Evolutionary conservation across 306 rosid genomes (phyloP).

Genomic region (Quercus aquifolioides): DNA sequence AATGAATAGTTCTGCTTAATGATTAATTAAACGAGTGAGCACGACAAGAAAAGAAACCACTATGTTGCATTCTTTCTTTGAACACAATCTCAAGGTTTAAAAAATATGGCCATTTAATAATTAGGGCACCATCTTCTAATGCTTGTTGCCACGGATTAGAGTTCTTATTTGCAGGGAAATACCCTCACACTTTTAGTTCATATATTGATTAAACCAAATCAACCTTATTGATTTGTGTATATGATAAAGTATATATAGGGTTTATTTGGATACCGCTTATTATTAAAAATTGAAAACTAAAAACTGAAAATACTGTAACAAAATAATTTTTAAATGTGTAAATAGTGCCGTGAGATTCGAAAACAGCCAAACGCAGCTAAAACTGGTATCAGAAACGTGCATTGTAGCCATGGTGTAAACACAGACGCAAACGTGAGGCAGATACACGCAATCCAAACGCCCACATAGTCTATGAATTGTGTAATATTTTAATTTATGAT

Average conservation of each 20-base stretch:
- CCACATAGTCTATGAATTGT: too few species aligned
- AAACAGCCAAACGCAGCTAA: too few species aligned
- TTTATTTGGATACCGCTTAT: accelerated
- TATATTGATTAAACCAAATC: neutral
- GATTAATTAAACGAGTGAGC: neutral
- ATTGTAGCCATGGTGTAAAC: accelerated
- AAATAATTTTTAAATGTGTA: too few species aligned
- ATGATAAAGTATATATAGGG: too few species aligned
- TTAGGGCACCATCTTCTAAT: neutral
- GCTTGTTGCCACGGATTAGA: neutral
- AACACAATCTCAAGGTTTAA: neutral
- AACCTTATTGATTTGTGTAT: neutral
- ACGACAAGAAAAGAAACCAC: neutral
- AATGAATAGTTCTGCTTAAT: too few species aligned
- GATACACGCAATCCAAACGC: too few species aligned
- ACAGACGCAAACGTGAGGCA: accelerated
- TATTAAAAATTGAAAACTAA: too few species aligned
- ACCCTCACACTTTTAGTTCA: neutral
- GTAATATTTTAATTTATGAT: neutral
- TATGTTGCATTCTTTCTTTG: neutral
- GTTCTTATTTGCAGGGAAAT: neutral
- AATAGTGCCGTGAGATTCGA: accelerated
- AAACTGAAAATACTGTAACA: too few species aligned
- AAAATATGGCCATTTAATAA: neutral
- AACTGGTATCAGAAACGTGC: too few species aligned